Percentiles rank a stretch among this genome's conserved stretches.
These are phyloP conservation scores for Ophiostoma populinum DNA, from an alignment of 2,329 filamentous ascomycete species.

Conservation along the genomic window DNA sequence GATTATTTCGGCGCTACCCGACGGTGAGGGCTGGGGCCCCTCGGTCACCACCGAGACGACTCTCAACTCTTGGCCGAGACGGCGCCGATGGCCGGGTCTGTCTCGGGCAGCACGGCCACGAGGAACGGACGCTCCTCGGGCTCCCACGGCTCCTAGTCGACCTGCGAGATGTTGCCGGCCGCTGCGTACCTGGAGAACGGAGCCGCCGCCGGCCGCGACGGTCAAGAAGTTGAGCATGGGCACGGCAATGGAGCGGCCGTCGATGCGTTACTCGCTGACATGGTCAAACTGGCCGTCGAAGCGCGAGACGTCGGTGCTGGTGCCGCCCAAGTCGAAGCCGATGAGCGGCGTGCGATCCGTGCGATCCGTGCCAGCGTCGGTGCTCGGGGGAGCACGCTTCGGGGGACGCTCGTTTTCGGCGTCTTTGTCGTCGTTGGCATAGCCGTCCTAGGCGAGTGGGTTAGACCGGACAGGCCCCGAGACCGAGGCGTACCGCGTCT, in stretches of 20 bases:
- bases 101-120: conserved; percentile 1
- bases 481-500: no score
- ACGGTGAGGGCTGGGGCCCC: no score
- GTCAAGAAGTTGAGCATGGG: conserved; percentile 91
- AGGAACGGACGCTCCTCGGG: conserved; percentile 2
- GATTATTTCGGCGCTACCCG: no score
- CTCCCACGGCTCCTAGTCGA: conserved; percentile 3
- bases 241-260: conserved; percentile 81
- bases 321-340: conserved; percentile 38
- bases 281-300: conserved; percentile 42
- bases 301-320: conserved; percentile 7
- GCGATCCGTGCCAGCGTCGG: no score
- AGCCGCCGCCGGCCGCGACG: conserved; percentile 59
- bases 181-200: conserved; percentile 54
- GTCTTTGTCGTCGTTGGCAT: no score
- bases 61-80: conserved; percentile 1
- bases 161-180: conserved; percentile 24
- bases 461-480: no score
- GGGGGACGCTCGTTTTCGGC: no score
- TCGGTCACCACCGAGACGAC: no score
- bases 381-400: no score
- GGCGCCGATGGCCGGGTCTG: neutral
- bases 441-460: no score
- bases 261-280: conserved; percentile 48
- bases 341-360: conserved; percentile 48